Base-by-base conservation (phyloP, 2,329 filamentous ascomycete genomes). In the Arthrobotrys conoides region DNA sequence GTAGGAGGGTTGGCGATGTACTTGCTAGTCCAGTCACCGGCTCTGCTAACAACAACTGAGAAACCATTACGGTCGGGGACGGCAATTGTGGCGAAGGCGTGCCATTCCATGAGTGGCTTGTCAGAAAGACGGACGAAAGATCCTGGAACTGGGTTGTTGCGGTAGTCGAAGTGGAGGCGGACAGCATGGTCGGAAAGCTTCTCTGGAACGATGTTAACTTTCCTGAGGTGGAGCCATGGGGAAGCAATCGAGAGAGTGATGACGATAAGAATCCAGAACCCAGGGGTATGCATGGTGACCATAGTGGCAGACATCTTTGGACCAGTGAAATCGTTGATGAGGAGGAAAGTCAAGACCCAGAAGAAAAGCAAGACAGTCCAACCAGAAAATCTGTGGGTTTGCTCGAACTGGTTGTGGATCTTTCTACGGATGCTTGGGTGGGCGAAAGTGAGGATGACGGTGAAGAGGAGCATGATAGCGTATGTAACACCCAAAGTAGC, bases 1-100 rank as follows among this genome's bases (percentile, higher is more conserved):
- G 85, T 87, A 0, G 91, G 91, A 1, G 89, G 89, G 59, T 87
- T 86, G 59, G 87, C 84, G 84, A 94, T 93, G 71, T 89, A 88
- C 36, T 86, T 85, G 24, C 85, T 85, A 0, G 92, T 94, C 91
- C 92, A 94, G 84, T 94, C 91, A 22, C 92, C 92, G 2, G 91
- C 91, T 80, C 90, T 91, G 68, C 91, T 92, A 30, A 94, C 87
- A 33, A 94, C 85, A 33, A 92, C 86, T 0, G 90, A 92, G 84
- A 91, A 93, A 14, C 89, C 90, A 67, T 85, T 85, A 44, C 86
- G 84, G 72, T 86, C 83, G 1, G 88, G 86, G 76, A 89, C 87
- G 0, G 91, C 90, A 77, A 94, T 92, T 0, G 90, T 91, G 51
- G 92, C 92, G 82, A 94, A 94, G 0, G 90, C 89, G 84, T 94